Percentiles rank a stretch among this genome's conserved stretches.
phyloP scores from a whole-genome alignment of 306 rosid genomes.

The Castanea crenata region DNA sequence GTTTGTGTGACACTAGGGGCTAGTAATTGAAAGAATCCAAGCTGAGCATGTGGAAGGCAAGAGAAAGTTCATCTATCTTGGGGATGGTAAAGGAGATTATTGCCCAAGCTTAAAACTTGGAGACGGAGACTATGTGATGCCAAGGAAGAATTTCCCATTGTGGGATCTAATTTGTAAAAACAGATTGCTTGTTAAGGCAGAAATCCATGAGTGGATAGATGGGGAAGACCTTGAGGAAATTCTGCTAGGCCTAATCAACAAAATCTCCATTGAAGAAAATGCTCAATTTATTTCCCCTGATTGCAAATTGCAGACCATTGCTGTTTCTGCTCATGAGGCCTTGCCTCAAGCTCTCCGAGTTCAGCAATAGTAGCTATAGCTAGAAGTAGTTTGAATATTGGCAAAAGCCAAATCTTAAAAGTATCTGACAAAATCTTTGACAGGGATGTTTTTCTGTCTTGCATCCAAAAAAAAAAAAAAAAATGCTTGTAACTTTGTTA shows the following conservation, averaged over 20 bases:
- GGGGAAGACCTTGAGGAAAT: slow-evolving; percentile 43
- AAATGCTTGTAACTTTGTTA: not conserved
- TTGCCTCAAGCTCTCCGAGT: slow-evolving; percentile 46
- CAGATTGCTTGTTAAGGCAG: slow-evolving; percentile 46
- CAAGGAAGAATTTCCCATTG: slow-evolving; percentile 58
- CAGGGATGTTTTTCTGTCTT: not conserved
- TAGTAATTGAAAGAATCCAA: slow-evolving; percentile 46
- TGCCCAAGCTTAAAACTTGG: slow-evolving; percentile 57
- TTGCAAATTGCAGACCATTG: slow-evolving; percentile 43
- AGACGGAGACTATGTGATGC: slow-evolving; percentile 55
- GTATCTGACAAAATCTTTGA: not conserved
- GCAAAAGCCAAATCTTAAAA: not conserved
- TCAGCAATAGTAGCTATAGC: slow-evolving; percentile 21
- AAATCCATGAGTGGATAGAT: slow-evolving; percentile 54
- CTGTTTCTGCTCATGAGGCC: slow-evolving; percentile 33
- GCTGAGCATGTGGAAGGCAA: slow-evolving; percentile 12
- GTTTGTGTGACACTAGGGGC: slow-evolving; percentile 31
- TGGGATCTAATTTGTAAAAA: slow-evolving; percentile 60
- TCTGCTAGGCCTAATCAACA: slow-evolving; percentile 34
- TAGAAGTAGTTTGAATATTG: not conserved
- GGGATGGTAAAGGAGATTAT: slow-evolving; percentile 65
- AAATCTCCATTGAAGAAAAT: slow-evolving; percentile 24
- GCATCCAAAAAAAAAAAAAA: not conserved
- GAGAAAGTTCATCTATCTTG: slow-evolving; percentile 55
- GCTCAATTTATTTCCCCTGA: slow-evolving; percentile 35